A percentile compares a stretch with the other conserved stretches of the same genome.
Evolutionary conservation across 177 flowering plant species (phyloP).

Genomic region (Vitis hybrid): DNA sequence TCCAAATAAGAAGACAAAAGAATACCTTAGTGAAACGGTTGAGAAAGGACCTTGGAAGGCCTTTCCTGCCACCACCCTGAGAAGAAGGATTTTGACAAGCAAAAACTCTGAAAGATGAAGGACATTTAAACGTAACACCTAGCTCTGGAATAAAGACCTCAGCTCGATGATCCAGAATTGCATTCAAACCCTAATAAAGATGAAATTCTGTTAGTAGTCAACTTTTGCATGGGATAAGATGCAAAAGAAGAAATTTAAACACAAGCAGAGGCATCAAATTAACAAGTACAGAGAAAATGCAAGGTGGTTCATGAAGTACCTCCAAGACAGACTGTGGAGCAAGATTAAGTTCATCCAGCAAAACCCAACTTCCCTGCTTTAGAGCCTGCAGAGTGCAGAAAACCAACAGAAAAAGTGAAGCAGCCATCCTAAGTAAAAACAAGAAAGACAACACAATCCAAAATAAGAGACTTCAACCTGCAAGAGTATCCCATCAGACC

Average conservation of each 20-base stretch:
- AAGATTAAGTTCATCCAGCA: slow-evolving; percentile 96
- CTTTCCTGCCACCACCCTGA: slow-evolving; percentile 99
- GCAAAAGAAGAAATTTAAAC: background rate
- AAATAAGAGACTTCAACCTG: slow-evolving; percentile 51
- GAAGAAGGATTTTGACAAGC: slow-evolving; percentile 96
- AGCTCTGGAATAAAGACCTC: slow-evolving; percentile 97
- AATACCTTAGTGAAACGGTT: slow-evolving; percentile 94
- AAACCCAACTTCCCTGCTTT: slow-evolving; percentile 88
- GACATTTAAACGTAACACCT: slow-evolving; percentile 71
- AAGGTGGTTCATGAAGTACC: slow-evolving; percentile 29
- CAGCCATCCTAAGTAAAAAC: background rate
- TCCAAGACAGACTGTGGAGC: slow-evolving; percentile 99
- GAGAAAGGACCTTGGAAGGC: slow-evolving; percentile 93
- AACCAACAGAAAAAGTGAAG: slow-evolving; percentile 5
- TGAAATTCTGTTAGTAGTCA: background rate
- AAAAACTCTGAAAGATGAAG: slow-evolving; percentile 86
- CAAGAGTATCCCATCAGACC: slow-evolving; percentile 98
- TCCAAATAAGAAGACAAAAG: background rate
- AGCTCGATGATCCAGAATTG: slow-evolving; percentile 94
- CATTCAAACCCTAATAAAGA: slow-evolving; percentile 80
- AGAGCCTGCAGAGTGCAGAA: slow-evolving; percentile 56
- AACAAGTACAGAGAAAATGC: background rate
- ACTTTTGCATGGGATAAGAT: background rate
- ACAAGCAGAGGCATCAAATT: background rate
- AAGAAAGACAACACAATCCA: background rate